Evolutionary conservation across 257 asterid species (phyloP), one percentile per base, ranked within the genome.

Genomic region (Henckelia pumila): DNA sequence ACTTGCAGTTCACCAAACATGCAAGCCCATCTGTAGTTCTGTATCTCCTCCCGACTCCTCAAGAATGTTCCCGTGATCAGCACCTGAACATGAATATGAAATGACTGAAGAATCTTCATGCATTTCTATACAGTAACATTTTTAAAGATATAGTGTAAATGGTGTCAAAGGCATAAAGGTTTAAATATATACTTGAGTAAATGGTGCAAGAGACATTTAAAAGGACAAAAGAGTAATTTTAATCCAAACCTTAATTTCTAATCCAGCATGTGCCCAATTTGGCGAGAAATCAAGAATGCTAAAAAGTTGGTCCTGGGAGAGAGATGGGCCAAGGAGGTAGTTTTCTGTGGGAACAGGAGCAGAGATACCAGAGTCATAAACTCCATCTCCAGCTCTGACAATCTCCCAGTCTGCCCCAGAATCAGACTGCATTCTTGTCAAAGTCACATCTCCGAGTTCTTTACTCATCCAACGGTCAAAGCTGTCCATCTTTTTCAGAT

Each of bases 1-100:
- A 89, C 96, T 84, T 92, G 96, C 69, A 84, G 62, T 79, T 89
- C 94, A 66, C 96, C 98, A 77, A 92, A 92, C 98, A 92, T 92
- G 83, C 95, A 92, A 69, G 96, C 96, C 95, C 95, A 92, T 72
- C 80, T 85, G 77, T 75, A 80, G 62, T 76, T 85, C 66, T 75
- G 85, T 75, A 77, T 77, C 76, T 89, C 91, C 69, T 69, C 81
- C 63, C 28, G 82, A 78, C 77, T 83, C 82, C 77, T 80, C 78
- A 92, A 74, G 76, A 92, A 92, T 72, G 63, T 81, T 57, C 98
- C 98, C 73, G 69, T 81, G 69, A 92, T 81, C 68, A 89, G 85
- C 26, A 92, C 89, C 98, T 92, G 80, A 75, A 57, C 33, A 59
- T 37, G 68, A 58, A 63, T 19, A 69, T n/a, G 56, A 73, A 70